Evolutionary conservation across 345 rosid genomes (phyloP), one percentile per base, ranked within the genome.

Genomic region (Cochlearia excelsa): DNA sequence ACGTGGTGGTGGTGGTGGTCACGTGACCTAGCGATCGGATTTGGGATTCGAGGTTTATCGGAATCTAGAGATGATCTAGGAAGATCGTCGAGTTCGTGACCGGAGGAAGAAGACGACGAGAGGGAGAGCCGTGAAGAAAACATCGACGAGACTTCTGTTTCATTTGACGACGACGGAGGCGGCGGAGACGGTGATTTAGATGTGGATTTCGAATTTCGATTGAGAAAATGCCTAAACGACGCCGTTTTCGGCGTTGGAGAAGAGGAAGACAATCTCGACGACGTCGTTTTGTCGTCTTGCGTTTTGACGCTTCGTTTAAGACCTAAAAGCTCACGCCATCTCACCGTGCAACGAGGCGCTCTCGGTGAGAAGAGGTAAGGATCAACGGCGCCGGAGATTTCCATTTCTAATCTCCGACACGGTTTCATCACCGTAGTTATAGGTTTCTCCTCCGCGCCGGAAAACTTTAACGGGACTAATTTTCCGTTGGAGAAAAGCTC

Each of bases 401-500:
- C 89, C 63, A 63, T 57, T 39, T 72, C 76, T 55, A 71, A 50
- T 52, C 79, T 61, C 55, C 81, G 80, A 46, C 81, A 72, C 30
- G 84, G 55, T 59, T 70, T 85, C 3, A 26, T 34, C 3, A 60
- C 46, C 6, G 56, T 45, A 9, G 67, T 54, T 11, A 76, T 50
- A 0, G 73, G 65, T 39, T 52, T 69, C 6, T 59, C 28, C 41
- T 40, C 49, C 0, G 34, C n/a, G 33, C 52, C 71, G 34, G 70
- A 52, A 38, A 86, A 68, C 52, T 85, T 91, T 30, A 89, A 74
- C 39, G 99, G 97, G 5, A 92, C 73, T 42, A 92, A 81, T 71
- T 87, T 89, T 1, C 98, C 98, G 35, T 86, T 86, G 26, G 85
- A 83, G 62, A 92, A 88, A 57, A 92, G 90, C 77, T 93, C 83